Percentiles rank a stretch among this genome's conserved stretches.
Evolutionary conservation across 352 stramenopile genomes (phyloP).

Genomic region (Phytopythium vexans): DNA sequence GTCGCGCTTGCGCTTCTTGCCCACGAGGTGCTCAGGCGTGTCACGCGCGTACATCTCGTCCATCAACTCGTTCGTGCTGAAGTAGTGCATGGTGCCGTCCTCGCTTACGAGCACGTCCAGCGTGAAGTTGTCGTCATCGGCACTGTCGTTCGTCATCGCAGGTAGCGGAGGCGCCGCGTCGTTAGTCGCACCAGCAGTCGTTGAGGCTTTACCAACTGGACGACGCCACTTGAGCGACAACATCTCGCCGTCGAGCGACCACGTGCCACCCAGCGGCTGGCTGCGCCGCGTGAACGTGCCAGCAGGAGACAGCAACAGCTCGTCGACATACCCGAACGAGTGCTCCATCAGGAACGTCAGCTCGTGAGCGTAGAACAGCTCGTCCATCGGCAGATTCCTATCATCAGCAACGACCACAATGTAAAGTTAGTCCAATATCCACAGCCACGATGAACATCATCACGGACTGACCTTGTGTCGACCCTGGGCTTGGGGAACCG

Average conservation of each 20-base stretch:
- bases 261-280: slow-evolving; percentile 66
- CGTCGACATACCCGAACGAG: slow-evolving; percentile 72
- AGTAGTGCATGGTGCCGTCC: slow-evolving; percentile 73
- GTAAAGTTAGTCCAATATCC: neutral
- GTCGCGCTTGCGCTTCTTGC: slow-evolving; percentile 34
- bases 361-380: slow-evolving; percentile 77
- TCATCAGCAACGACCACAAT: neutral
- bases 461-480: slow-evolving; percentile 45
- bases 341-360: slow-evolving; percentile 80
- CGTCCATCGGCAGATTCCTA: slow-evolving; percentile 46
- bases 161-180: neutral
- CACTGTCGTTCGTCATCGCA: slow-evolving; percentile 12
- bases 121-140: slow-evolving; percentile 50
- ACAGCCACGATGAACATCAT: neutral
- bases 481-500: slow-evolving; percentile 63
- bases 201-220: neutral
- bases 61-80: slow-evolving; percentile 60
- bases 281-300: slow-evolving; percentile 68
- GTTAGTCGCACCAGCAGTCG: neutral
- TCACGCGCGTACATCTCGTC: slow-evolving; percentile 66
- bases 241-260: slow-evolving; percentile 75
- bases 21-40: slow-evolving; percentile 56
- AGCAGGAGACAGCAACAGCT: slow-evolving; percentile 56
- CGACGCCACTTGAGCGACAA: slow-evolving; percentile 79
- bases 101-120: slow-evolving; percentile 77